Evolutionary conservation across 2,329 filamentous ascomycete genomes (phyloP).

Genomic region (Periconia macrospinosa): DNA sequence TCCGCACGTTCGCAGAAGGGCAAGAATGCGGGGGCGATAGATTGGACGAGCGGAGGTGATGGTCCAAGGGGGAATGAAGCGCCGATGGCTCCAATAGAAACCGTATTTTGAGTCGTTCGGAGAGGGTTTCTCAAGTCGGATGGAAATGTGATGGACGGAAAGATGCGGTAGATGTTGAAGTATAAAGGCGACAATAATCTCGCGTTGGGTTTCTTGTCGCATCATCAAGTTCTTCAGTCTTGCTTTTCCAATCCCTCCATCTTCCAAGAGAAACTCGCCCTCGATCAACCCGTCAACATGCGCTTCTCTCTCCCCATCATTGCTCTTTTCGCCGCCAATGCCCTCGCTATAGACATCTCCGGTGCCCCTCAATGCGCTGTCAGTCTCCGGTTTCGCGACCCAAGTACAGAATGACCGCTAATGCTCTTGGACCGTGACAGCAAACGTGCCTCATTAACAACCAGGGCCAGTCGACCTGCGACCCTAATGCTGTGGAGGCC

Average conservation of each 20-base stretch:
- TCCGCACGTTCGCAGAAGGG: neutral
- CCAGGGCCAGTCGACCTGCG: constrained; percentile 5
- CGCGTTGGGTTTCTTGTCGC: neutral
- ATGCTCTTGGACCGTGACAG: neutral
- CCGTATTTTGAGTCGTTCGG: too few species aligned
- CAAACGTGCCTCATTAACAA: constrained; percentile 13
- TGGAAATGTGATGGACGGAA: too few species aligned
- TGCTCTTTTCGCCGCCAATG: constrained; percentile 5
- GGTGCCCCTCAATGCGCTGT: constrained; percentile 15
- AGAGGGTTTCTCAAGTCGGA: too few species aligned
- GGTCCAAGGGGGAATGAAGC: neutral
- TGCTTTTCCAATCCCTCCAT: neutral
- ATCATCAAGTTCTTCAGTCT: neutral
- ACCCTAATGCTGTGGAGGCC: constrained; percentile 7
- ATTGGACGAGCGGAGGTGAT: neutral
- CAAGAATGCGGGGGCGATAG: neutral
- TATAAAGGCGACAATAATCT: neutral
- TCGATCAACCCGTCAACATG: constrained; percentile 6
- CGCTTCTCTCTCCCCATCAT: constrained; percentile 11
- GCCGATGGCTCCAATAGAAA: neutral
- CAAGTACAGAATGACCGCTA: neutral
- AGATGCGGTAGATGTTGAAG: neutral
- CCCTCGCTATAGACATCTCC: constrained; percentile 10
- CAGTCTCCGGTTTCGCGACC: neutral
- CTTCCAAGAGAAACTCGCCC: neutral